Percentiles rank a stretch among this genome's conserved stretches.
Conservation (phyloP, 2,329 filamentous ascomycete genomes). For the Thielaviopsis cerberus region DNA sequence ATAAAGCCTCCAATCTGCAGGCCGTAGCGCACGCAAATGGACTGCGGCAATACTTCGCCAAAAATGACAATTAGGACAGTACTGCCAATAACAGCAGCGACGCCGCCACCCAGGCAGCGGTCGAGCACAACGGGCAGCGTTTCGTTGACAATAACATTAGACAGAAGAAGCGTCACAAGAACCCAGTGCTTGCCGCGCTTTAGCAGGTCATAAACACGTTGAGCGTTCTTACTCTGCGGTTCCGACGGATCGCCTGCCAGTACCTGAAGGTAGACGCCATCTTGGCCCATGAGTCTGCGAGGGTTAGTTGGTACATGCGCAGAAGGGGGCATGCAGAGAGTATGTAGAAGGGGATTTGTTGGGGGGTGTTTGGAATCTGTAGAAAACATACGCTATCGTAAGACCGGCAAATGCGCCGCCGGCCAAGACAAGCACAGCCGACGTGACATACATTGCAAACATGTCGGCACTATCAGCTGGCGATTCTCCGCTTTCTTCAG, state of each 20-base stretch:
- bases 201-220: constrained; percentile 59
- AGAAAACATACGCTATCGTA: constrained; percentile 54
- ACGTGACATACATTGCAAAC: constrained; percentile 66
- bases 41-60: constrained; percentile 89
- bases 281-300: constrained; percentile 45
- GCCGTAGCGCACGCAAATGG: constrained; percentile 87
- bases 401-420: constrained; percentile 89
- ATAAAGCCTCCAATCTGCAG: constrained; percentile 88
- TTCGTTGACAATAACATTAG: constrained; percentile 97
- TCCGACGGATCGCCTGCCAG: constrained; percentile 71
- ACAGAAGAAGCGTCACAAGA: constrained; percentile 75
- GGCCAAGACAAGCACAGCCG: constrained; percentile 61
- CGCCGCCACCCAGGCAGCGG: constrained; percentile 79
- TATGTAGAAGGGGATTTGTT: not conserved
- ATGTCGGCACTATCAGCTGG: constrained; percentile 43
- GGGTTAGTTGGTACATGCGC: not conserved
- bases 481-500: constrained; percentile 22
- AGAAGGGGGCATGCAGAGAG: not conserved
- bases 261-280: constrained; percentile 94
- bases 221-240: constrained; percentile 70
- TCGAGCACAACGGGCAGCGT: constrained; percentile 89
- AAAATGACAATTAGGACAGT: constrained; percentile 96
- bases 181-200: constrained; percentile 95
- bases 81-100: constrained; percentile 82
- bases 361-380: no score